These are phyloP conservation scores for Capsella bursapastoris DNA, from an alignment of 345 rosid genomes.

Conservation along the genomic window DNA sequence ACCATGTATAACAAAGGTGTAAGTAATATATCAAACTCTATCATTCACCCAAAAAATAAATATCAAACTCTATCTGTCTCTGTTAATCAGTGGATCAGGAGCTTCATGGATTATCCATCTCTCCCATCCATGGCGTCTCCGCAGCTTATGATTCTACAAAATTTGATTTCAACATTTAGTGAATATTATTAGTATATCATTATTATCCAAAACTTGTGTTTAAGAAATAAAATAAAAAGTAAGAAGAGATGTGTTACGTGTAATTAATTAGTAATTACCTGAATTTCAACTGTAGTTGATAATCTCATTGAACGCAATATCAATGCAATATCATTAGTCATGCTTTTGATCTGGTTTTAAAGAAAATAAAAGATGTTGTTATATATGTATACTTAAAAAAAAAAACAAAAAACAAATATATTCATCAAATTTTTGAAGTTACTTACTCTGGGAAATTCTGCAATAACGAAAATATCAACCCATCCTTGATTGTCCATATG, in stretches of 20 bases:
- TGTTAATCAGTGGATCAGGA: neutral
- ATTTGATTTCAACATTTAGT: neutral
- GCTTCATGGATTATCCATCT: neutral
- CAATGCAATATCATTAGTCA: conserved; percentile 26
- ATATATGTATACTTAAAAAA: neutral
- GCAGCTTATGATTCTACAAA: neutral
- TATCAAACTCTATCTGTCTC: too few species aligned
- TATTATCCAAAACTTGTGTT: neutral
- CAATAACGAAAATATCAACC: conserved; percentile 6
- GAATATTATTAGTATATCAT: neutral
- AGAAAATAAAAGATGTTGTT: neutral
- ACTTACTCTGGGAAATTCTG: conserved; percentile 21
- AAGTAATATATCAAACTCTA: too few species aligned
- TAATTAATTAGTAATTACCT: conserved; percentile 21
- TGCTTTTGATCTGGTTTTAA: neutral
- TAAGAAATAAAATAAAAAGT: neutral
- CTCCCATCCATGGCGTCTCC: conserved; percentile 20
- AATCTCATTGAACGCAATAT: neutral
- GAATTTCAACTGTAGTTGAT: conserved; percentile 17
- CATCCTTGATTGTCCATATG: conserved; percentile 33
- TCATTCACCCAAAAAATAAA: too few species aligned
- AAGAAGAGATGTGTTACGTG: neutral
- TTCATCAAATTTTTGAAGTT: neutral
- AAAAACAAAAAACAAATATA: neutral
- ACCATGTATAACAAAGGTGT: too few species aligned